Base-by-base conservation (phyloP, 176 grass and related monocot species). In the Musa acuminata region DNA sequence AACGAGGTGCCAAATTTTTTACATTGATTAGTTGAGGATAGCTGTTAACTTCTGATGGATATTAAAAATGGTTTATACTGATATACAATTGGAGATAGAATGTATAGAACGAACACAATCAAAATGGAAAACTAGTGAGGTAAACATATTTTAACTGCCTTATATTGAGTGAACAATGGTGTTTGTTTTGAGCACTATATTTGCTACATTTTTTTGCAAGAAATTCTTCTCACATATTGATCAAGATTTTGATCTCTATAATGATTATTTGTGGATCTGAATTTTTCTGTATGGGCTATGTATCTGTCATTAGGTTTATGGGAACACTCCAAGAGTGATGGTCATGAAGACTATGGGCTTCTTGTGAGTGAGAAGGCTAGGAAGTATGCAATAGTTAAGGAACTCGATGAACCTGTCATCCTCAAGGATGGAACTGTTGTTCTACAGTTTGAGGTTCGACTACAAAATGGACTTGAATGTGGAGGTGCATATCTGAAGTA, bases 401-500 rank as follows among this genome's bases (percentile, higher is more conserved):
- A 89, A 84, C 90, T 97, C 13, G 90, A 89, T n/a, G 3, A 81
- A 67, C 90, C 90, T 13, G 77, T 85, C 72, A 87, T 67, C 64
- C 82, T 97, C 52, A 91, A 93, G 71, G 94, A 97, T 57, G 87
- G 85, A 51, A 87, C 94, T 53, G 51, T 85, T 64, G 90, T 97
- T 51, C 80, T 97, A 16, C 94, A 97, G 73, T 97, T 87, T 51
- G 94, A 97, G 83, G 90, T 87, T 53, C 87, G 94, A 27, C 82
- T 97, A 74, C 94, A 97, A 73, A 97, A 91, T 80, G 94, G 94
- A 22, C 87, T 97, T 2, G 94, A 97, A 53, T 97, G 94, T 76
- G 94, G 94, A 65, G 94, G 94, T 27, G 90, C 94, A 21, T 97
- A 97, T 77, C 26, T 97, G 14, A 97, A 97, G 80, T 97, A 91